Evolutionary conservation across 176 grass and related monocot genomes (phyloP), one percentile per base, ranked within the genome.

Genomic region (Hyparrhenia diplandra): DNA sequence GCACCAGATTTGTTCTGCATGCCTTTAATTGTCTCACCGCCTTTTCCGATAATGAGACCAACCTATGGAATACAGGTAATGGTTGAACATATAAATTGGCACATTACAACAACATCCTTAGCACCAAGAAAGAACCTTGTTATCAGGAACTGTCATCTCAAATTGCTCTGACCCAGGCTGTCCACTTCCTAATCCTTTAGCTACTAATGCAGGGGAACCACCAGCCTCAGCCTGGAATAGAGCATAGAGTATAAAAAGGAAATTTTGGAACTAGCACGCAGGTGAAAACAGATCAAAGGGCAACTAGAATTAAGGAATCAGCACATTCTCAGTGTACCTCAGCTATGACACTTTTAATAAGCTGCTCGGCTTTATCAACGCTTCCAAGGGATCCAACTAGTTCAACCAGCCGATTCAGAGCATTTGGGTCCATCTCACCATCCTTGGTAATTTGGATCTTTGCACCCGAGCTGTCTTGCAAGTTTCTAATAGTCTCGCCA

Each of bases 11-110:
- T 89, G 21, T 87, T 87, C 73, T 99, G 96, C 43, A 99, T 69
- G 55, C 83, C 90, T 85, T 95, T 95, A 67, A 99, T 99, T 75
- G 91, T 93, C 64, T 99, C 90, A 0, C 96, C 96, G 4, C 92
- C 92, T 89, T 99, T 99, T 79, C 97, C 97, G 28, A 99, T 99
- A 40, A 99, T 88, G 34, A 91, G 75, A 81, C 97, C 91, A 85
- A 99, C 93, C 96, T 99, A 74, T 10, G 76, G 16, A 57, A 71
- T 54, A 46, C 58, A 69, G 36, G 41, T 31, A 70, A 43, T 13
- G 11, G 63, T 77, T 84, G 65, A 62, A 69, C 35, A 87, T 66
- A 25, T 36, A 35, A 76, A 75, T 47, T 47, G 31, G 29, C 8
- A 73, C 4, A 13, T 20, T 10, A 41, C 3, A 61, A 32, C 49